These are phyloP conservation scores for Penicillium angulare DNA, from an alignment of 495 filamentous ascomycete species.

Conservation along the genomic window DNA sequence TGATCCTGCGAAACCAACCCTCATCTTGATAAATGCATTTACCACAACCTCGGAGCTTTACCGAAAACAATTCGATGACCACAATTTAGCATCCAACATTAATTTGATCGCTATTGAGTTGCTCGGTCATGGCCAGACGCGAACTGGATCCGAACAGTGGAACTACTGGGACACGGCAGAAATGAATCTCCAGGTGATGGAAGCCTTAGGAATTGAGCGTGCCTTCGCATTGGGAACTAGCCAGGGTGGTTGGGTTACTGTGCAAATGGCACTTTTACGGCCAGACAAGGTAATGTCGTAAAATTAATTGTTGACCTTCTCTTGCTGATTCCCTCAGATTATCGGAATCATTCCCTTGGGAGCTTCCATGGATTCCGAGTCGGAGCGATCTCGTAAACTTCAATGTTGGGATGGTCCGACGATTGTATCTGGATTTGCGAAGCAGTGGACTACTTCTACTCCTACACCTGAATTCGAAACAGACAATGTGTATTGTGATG, in stretches of 20 bases:
- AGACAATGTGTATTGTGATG: conserved; percentile 52
- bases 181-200: conserved; percentile 52
- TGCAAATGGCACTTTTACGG: conserved; percentile 57
- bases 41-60: conserved; percentile 34
- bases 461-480: conserved; percentile 53
- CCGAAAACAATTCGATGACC: conserved; percentile 25
- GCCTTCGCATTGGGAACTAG: conserved; percentile 59
- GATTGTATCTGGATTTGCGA: conserved; percentile 38
- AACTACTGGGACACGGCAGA: conserved; percentile 54
- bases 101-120: conserved; percentile 52
- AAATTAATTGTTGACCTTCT: neutral
- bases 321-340: conserved; percentile 36
- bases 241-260: conserved; percentile 62
- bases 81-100: conserved; percentile 24
- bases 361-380: conserved; percentile 62
- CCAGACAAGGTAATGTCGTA: conserved; percentile 49
- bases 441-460: conserved; percentile 44
- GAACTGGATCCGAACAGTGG: conserved; percentile 38
- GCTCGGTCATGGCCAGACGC: conserved; percentile 51
- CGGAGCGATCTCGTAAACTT: conserved; percentile 47
- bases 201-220: conserved; percentile 52
- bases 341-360: conserved; percentile 58
- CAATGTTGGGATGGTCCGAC: conserved; percentile 57
- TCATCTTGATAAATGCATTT: conserved; percentile 38
- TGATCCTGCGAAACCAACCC: conserved; percentile 37